These are phyloP conservation scores for Centrapalus pauciflorus DNA, from an alignment of 129 eudicot species.

Conservation along the genomic window DNA sequence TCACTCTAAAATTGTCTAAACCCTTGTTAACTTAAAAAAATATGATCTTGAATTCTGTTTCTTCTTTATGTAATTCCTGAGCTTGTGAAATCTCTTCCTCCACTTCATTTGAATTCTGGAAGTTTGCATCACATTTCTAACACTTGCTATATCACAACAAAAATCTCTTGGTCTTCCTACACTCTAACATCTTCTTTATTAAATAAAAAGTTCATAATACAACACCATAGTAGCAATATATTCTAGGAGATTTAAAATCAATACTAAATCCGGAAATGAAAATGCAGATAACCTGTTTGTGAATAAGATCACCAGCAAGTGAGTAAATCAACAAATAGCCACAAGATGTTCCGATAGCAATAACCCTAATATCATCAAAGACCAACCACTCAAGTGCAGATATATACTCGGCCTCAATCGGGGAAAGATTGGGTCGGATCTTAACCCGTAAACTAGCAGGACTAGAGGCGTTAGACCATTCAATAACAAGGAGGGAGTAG, in stretches of 20 bases:
- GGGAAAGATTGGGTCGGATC: slow-evolving; percentile 87
- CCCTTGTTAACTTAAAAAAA: too few species aligned
- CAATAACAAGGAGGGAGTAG: slow-evolving; percentile 53
- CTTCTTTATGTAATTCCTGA: too few species aligned
- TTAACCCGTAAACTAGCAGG: slow-evolving; percentile 36
- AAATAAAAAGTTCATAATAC: too few species aligned
- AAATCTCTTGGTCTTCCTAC: too few species aligned
- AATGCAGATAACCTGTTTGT: slow-evolving; percentile 63
- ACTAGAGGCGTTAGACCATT: slow-evolving; percentile 48
- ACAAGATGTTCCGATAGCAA: slow-evolving; percentile 80
- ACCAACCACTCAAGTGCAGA: slow-evolving; percentile 92
- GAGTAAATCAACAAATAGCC: slow-evolving; percentile 83
- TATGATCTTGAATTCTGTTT: too few species aligned
- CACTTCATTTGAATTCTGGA: too few species aligned
- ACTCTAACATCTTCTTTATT: too few species aligned
- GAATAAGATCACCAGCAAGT: slow-evolving; percentile 72
- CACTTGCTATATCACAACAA: too few species aligned
- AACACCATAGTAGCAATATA: not conserved
- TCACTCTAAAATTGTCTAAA: too few species aligned
- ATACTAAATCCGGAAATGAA: not conserved
- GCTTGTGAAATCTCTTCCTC: too few species aligned
- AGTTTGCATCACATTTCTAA: too few species aligned
- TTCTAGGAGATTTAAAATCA: not conserved
- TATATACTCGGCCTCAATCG: slow-evolving; percentile 76
- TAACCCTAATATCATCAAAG: slow-evolving; percentile 72